A percentile compares a stretch with the other conserved stretches of the same genome.
Conservation (phyloP, 225 moss, liverwort and hornwort genomes). For the Ulota crispa region DNA sequence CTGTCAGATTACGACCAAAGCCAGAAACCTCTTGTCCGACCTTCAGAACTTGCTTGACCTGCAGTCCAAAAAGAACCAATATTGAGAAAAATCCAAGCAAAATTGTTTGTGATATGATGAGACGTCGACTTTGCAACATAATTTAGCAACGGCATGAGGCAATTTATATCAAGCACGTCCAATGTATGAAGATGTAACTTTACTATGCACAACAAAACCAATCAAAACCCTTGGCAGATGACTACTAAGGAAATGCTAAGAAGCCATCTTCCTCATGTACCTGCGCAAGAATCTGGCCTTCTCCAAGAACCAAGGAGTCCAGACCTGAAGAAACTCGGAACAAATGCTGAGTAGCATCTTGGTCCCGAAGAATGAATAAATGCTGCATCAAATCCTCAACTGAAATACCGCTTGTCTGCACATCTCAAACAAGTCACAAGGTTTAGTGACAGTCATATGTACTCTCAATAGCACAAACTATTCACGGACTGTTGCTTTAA, state of each 20-base stretch:
- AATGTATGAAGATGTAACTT: background rate
- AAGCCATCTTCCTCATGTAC: constrained; percentile 11
- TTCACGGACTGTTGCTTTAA: background rate
- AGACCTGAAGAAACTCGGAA: constrained; percentile 55
- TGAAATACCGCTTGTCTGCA: constrained; percentile 54
- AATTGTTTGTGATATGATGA: background rate
- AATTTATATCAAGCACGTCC: background rate
- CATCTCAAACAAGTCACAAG: background rate
- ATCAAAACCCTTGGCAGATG: background rate
- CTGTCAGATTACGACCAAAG: constrained; percentile 70
- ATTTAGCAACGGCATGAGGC: background rate
- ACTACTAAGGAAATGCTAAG: background rate
- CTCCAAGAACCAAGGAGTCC: constrained; percentile 57
- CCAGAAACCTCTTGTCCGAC: constrained; percentile 67
- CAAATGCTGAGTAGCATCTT: constrained; percentile 58
- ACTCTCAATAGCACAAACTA: background rate
- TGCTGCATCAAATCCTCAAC: constrained; percentile 47
- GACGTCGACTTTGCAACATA: background rate
- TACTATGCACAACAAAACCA: background rate
- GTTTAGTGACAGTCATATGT: background rate
- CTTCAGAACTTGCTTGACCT: constrained; percentile 83
- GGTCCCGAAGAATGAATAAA: constrained; percentile 53
- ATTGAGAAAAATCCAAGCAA: background rate
- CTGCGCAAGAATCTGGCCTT: constrained; percentile 62
- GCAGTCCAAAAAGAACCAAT: constrained; percentile 11